These are phyloP conservation scores for Dendrobium nobile DNA, from an alignment of 106 monocot species.

Conservation along the genomic window DNA sequence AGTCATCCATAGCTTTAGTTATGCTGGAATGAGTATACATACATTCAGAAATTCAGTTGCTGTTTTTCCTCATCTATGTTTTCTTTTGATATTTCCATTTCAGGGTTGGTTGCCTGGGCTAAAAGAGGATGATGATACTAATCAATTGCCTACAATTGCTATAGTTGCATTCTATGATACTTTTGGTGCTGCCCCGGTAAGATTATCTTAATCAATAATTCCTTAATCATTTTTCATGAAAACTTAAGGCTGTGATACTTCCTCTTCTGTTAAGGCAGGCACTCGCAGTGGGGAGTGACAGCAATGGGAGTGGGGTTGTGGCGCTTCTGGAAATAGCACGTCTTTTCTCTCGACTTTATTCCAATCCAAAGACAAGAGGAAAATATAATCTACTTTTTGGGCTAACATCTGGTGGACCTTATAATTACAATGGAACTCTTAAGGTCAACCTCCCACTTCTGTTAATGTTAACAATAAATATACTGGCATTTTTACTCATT, in stretches of 20 bases:
- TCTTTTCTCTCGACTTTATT: slow-evolving; percentile 84
- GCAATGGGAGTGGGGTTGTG: slow-evolving; percentile 96
- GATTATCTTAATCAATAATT: slow-evolving; percentile 7
- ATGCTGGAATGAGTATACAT: background rate
- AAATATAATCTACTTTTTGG: slow-evolving; percentile 97
- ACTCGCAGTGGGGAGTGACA: slow-evolving; percentile 84
- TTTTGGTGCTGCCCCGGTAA: slow-evolving; percentile 97
- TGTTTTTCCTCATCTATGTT: background rate
- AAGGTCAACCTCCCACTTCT: slow-evolving; percentile 40
- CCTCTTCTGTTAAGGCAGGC: slow-evolving; percentile 62
- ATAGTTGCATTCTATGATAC: slow-evolving; percentile 97
- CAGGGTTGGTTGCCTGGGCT: slow-evolving; percentile 97
- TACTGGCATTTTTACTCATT: slow-evolving; percentile 3
- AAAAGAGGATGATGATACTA: slow-evolving; percentile 67
- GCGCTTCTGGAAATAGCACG: slow-evolving; percentile 93
- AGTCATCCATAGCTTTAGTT: background rate
- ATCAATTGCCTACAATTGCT: slow-evolving; percentile 94
- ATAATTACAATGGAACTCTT: slow-evolving; percentile 95
- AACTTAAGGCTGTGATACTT: slow-evolving; percentile 9
- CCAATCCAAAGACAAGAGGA: slow-evolving; percentile 85
- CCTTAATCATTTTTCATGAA: background rate
- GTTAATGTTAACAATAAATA: background rate
- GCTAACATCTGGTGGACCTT: slow-evolving; percentile 98
- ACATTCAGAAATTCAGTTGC: background rate
- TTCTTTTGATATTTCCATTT: slow-evolving; percentile 1